A percentile compares a stretch with the other conserved stretches of the same genome.
Evolutionary conservation across 208 protist species (phyloP).

Genomic region (Leishmania tarentolae): DNA sequence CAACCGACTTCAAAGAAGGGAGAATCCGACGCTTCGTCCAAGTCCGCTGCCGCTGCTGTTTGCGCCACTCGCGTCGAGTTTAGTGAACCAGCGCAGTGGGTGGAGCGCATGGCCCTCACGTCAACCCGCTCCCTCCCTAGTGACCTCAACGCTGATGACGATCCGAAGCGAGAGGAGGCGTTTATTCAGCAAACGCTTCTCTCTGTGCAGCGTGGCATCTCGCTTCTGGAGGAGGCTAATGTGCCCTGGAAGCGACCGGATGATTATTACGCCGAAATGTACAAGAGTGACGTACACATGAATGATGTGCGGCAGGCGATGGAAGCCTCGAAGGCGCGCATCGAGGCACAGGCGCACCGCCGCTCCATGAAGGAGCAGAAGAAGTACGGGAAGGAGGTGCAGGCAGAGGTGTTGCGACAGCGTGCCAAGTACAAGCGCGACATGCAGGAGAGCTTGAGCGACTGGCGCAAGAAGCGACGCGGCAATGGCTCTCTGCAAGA

Average conservation of each 20-base stretch:
- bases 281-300: constrained; percentile 96
- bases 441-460: constrained; percentile 81
- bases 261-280: constrained; percentile 97
- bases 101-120: constrained; percentile 91
- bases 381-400: constrained; percentile 96
- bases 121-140: constrained; percentile 76
- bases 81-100: constrained; percentile 88
- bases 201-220: constrained; percentile 73
- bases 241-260: constrained; percentile 89
- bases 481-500: constrained; percentile 72
- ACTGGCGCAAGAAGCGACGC: constrained; percentile 87
- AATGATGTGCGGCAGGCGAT: constrained; percentile 88
- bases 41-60: constrained; percentile 10
- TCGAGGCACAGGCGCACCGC: constrained; percentile 82
- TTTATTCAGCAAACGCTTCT: constrained; percentile 93
- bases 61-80: constrained; percentile 65
- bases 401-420: constrained; percentile 93
- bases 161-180: constrained; percentile 92
- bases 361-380: constrained; percentile 94
- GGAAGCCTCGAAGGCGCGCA: constrained; percentile 79
- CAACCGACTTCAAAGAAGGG: constrained; percentile 4
- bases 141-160: constrained; percentile 88
- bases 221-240: constrained; percentile 72
- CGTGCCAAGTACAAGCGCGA: constrained; percentile 94
- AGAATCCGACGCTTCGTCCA: constrained; percentile 5